Percentiles rank a stretch among this genome's conserved stretches.
These are phyloP conservation scores for Agaricus blazei DNA, from an alignment of 768 basidiomycete species.

Conservation along the genomic window DNA sequence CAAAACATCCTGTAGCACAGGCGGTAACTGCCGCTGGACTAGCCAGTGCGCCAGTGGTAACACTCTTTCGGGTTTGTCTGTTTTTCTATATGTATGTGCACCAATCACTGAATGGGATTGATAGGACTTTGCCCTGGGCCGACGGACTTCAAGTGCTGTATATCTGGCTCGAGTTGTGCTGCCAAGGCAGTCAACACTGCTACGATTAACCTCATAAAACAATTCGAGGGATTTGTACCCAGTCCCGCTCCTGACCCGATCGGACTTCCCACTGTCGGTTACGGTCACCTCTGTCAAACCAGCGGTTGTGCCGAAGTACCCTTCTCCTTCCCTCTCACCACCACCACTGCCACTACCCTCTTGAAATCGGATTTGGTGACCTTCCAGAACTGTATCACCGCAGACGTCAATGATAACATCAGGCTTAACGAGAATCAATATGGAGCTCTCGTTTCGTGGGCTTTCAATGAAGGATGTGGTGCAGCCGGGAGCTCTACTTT, in stretches of 20 bases:
- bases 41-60: conserved; percentile 19
- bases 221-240: conserved; percentile 30
- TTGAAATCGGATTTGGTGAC: conserved; percentile 20
- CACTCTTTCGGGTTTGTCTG: conserved; percentile 16
- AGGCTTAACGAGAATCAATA: conserved; percentile 28
- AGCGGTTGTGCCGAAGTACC: conserved; percentile 27
- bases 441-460: conserved; percentile 25
- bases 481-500: conserved; percentile 21
- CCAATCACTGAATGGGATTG: neutral
- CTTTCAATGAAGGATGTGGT: conserved; percentile 26
- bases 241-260: conserved; percentile 29
- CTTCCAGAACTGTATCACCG: conserved; percentile 20
- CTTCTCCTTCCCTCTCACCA: conserved; percentile 28
- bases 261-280: conserved; percentile 31
- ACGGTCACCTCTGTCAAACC: conserved; percentile 27
- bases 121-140: conserved; percentile 25
- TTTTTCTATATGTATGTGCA: neutral
- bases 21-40: conserved; percentile 22
- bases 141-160: conserved; percentile 21
- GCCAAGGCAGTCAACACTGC: conserved; percentile 22
- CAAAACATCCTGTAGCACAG: conserved; percentile 20
- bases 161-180: conserved; percentile 14
- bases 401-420: conserved; percentile 17
- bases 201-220: conserved; percentile 24
- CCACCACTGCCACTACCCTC: conserved; percentile 22